A percentile compares a stretch with the other conserved stretches of the same genome.
These are phyloP conservation scores for Mucor ambiguus DNA, from an alignment of 371 early-diverging fungal species.

Conservation along the genomic window DNA sequence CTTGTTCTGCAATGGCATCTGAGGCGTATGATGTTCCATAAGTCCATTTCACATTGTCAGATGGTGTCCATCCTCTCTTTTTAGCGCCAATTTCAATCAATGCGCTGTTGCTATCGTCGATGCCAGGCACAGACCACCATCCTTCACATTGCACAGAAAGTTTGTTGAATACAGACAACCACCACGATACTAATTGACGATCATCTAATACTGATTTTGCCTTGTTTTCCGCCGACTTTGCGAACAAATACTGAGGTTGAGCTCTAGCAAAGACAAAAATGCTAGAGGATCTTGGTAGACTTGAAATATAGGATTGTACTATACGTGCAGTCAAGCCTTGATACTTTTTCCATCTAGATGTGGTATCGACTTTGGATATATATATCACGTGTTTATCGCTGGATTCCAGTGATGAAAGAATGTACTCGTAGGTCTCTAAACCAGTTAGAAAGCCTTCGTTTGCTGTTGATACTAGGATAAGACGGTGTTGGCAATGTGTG, in stretches of 20 bases:
- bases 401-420: conserved; percentile 2
- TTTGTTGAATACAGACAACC: conserved; percentile 53
- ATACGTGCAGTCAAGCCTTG: conserved; percentile 35
- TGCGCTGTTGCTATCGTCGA: conserved; percentile 48
- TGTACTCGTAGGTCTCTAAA: conserved; percentile 42
- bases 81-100: conserved; percentile 34
- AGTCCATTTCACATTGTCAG: conserved; percentile 45
- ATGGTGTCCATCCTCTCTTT: conserved; percentile 16
- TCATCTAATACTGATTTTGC: conserved; percentile 65
- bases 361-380: conserved; percentile 69
- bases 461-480: conserved; percentile 17
- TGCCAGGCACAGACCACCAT: conserved; percentile 69
- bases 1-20: conserved; percentile 43
- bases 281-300: conserved; percentile 27
- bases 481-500: conserved; percentile 21
- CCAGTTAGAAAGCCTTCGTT: conserved; percentile 32
- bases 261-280: conserved; percentile 83
- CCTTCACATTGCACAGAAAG: conserved; percentile 18
- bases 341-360: conserved; percentile 38
- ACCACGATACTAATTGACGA: conserved; percentile 75
- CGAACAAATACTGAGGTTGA: conserved; percentile 87
- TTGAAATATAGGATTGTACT: conserved; percentile 52
- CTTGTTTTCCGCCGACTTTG: conserved; percentile 63
- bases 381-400: conserved; percentile 34
- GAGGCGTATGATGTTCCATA: conserved; percentile 65